phyloP scores from a whole-genome alignment of 768 basidiomycete genomes.

The Mycena latifolia region DNA sequence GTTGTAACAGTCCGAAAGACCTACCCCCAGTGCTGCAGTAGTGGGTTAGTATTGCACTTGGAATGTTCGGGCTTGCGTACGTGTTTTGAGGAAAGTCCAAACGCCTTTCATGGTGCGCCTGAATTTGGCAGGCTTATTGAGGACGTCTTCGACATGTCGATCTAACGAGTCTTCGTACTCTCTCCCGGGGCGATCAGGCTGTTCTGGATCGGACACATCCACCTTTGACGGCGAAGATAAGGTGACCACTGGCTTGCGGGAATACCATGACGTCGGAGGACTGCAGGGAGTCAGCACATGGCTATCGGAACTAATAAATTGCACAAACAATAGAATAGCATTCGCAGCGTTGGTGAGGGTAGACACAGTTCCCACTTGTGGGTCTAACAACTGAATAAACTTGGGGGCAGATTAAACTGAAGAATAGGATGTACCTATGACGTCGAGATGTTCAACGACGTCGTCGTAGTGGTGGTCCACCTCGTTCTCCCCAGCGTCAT shows the following conservation, averaged over 20 bases:
- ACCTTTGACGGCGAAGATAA: slow-evolving; percentile 54
- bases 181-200: slow-evolving; percentile 37
- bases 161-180: slow-evolving; percentile 68
- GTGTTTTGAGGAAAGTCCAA: slow-evolving; percentile 89
- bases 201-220: slow-evolving; percentile 45
- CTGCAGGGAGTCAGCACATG: slow-evolving; percentile 47
- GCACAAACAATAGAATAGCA: slow-evolving; percentile 73
- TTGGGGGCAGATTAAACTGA: slow-evolving; percentile 1
- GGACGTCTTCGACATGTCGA: slow-evolving; percentile 82
- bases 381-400: slow-evolving; percentile 57
- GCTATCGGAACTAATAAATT: background rate
- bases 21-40: slow-evolving; percentile 72
- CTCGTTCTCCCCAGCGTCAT: slow-evolving; percentile 33
- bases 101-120: slow-evolving; percentile 75
- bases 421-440: slow-evolving; percentile 64
- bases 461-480: slow-evolving; percentile 74
- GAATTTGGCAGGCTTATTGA: slow-evolving; percentile 70
- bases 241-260: slow-evolving; percentile 75
- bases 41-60: slow-evolving; percentile 12
- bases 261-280: slow-evolving; percentile 78
- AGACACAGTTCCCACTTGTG: slow-evolving; percentile 80
- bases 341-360: slow-evolving; percentile 86
- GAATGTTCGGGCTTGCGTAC: slow-evolving; percentile 52
- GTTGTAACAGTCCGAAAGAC: slow-evolving; percentile 33
- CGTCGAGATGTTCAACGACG: slow-evolving; percentile 87